Evolutionary conservation across 441 rosid species (phyloP), one percentile per base, ranked within the genome.

Genomic region (Mallotus repandus): DNA sequence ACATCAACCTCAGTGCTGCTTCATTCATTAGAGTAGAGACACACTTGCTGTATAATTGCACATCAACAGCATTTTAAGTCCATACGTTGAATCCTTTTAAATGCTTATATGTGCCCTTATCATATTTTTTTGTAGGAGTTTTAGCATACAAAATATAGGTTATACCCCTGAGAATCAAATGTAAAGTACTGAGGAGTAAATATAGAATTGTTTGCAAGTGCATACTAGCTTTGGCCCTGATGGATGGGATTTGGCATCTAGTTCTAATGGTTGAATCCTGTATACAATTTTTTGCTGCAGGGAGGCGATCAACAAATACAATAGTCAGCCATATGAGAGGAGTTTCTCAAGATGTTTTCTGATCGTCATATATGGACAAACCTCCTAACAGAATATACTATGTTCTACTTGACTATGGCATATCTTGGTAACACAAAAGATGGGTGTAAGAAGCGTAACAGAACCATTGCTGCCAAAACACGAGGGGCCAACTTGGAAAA

Each of bases 71-170:
- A 35, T 35, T 2, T 9, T 3, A 14, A 14, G 45, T 29, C 57
- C 12, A 50, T 25, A 50, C 29, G 0, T n/a, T 67, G 16, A 21
- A 32, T 9, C 59, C 59, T 18, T 52, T 29, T 16, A 52, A 50
- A 14, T 22, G 45, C 8, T 66, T 49, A 29, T 49, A 62, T 18
- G 13, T 8, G 16, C 21, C 9, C 9, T 12, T 3, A 64, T 46
- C 18, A 63, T 32, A 32, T 61, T n/a, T 32, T 67, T 32, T 67
- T 29, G 46, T 50, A 67, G 46, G 70, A 50, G 41, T 52, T 67
- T 16, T 11, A 32, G 59, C 9, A 10, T 5, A 49, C 48, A 45
- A 45, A 45, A 45, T 9, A 45, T 45, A 45, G 9, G 48, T 45
- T 45, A 45, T 45, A 45, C n/a, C 48, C 48, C 10, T 45, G 9